Base-by-base conservation (phyloP, 2,329 filamentous ascomycete species). In the Chaetomium sp. region DNA sequence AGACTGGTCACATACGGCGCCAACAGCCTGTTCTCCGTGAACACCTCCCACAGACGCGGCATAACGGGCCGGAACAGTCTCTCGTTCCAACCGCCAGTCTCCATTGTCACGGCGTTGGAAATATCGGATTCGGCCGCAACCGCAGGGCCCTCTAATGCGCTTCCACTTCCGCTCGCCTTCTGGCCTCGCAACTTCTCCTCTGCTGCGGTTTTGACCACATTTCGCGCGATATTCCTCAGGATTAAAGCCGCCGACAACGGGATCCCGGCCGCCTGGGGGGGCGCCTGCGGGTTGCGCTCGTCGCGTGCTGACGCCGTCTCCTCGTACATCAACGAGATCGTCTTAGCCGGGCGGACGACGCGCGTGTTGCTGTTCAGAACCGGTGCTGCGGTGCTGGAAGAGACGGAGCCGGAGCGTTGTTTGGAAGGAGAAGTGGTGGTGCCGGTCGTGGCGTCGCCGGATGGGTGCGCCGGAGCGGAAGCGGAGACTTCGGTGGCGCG, bases 181-280 rank as follows among this genome's bases (percentile, higher is more conserved):
- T 42, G 40, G 6, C 11, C 40, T 48, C 77, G 63, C 3, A 81
- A 69, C 64, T 75, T 74, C 61, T 82, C 79, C 64, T 85, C 77
- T 0, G 77, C 75, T 51, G 81, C 78, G 7, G 80, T 84, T 74
- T 84, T 85, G 64, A 78, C 72, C 14, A 84, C 74, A 64, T 86
- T 88, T 61, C 78, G 79, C 10, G 88, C 88, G 58, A 94, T 82
- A 67, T 94, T 94, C 35, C 89, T 81, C 46, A 94, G 77, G 38
- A 94, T 87, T 34, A 92, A 76, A 11, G 87, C 85, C 2, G 87
- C 86, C 53, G 86, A 88, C 6, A 92, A 76, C n/a, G 89, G 87
- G 38, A 92, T 85, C 5, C 89, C 89, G 1, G 86, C 86, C 2
- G 88, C 85, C 65, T 90, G 80, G 2, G 78, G 73, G 5, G 77